Evolutionary conservation across 352 stramenopile species (phyloP).

Genomic region (Phytopythium sindhum): DNA sequence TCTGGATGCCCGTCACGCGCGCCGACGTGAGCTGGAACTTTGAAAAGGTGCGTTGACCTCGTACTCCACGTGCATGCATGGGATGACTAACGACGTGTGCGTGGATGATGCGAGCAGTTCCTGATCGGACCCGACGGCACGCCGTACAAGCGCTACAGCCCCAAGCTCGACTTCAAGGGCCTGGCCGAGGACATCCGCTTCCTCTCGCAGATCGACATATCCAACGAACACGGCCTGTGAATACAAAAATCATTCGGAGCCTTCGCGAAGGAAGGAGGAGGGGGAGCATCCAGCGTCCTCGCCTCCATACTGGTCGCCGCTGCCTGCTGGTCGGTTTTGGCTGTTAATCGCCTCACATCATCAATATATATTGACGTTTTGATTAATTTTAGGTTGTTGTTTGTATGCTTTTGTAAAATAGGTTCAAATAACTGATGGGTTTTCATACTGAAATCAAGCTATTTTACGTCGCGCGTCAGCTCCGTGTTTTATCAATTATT

Average conservation of each 20-base stretch:
- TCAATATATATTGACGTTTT: no score
- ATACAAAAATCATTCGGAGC: no score
- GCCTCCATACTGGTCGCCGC: no score
- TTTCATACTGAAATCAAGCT: no score
- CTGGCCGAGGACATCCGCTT: slow-evolving; percentile 68
- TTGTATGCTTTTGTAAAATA: no score
- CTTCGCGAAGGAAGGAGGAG: not conserved
- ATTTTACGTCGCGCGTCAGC: no score
- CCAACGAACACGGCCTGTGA: slow-evolving; percentile 39
- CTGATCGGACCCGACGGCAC: slow-evolving; percentile 72
- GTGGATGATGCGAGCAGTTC: slow-evolving; percentile 34
- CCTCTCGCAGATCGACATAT: slow-evolving; percentile 40
- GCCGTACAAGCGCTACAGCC: slow-evolving; percentile 79
- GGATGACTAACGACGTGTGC: not conserved
- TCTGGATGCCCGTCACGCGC: slow-evolving; percentile 81
- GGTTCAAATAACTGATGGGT: no score
- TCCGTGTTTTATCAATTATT: not conserved
- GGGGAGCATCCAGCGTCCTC: not conserved
- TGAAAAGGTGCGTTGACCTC: slow-evolving; percentile 66
- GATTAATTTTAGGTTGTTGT: no score
- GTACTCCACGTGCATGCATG: no score
- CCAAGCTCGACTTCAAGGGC: slow-evolving; percentile 60
- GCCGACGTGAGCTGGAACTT: slow-evolving; percentile 84
- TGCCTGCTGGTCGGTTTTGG: no score
- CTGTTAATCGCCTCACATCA: no score